Evolutionary conservation across 2,329 filamentous ascomycete species (phyloP), one percentile per base, ranked within the genome.

Genomic region (Xenoacremonium recifei): DNA sequence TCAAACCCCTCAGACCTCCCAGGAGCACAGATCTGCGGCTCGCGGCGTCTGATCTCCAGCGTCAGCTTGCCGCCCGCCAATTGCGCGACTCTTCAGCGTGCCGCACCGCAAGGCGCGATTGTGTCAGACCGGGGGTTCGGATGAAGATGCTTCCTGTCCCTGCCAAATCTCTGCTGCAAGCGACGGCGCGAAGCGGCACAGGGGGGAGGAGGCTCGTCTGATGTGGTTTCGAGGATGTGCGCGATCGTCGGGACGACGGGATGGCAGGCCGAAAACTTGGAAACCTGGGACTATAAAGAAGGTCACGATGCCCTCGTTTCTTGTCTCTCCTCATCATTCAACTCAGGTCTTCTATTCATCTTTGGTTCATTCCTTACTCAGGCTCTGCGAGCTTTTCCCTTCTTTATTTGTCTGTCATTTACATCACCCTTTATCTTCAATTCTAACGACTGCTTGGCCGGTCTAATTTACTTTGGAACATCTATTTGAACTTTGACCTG

Each of bases 401-500:
- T 27, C 13, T 27, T 27, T 27, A 7, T 27, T 13, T 7, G 7
- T 27, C 23, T 27, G 13, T 27, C 23, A 9, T 7, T 27, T 27
- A 9, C 23, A 13, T 13, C 7, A 27, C 23, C 13, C 13, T 27
- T 27, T 7, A 7, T 27, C 13, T 7, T 27, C 13, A 7, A 9
- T 27, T 27, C 23, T 27, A 27, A 7, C 7, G 23, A 35, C 36
- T 44, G 23, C 25, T 29, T 13, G 21, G 30, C 20, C 38, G 27
- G 20, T 36, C 34, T 4, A 17, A 16, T 18, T 37, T 30, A 15
- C 25, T 32, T 27, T 45, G 41, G 21, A 34, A 25, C 27, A 15
- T 18, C 4, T 23, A 5, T n/a, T 21, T 18, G 29, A 25, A 44
- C 13, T 27, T 13, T 27, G 7, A 13, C 7, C 23, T 9, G 13